Percentiles rank a stretch among this genome's conserved stretches.
These are phyloP conservation scores for Boletus edulis DNA, from an alignment of 768 basidiomycete species.

Conservation along the genomic window DNA sequence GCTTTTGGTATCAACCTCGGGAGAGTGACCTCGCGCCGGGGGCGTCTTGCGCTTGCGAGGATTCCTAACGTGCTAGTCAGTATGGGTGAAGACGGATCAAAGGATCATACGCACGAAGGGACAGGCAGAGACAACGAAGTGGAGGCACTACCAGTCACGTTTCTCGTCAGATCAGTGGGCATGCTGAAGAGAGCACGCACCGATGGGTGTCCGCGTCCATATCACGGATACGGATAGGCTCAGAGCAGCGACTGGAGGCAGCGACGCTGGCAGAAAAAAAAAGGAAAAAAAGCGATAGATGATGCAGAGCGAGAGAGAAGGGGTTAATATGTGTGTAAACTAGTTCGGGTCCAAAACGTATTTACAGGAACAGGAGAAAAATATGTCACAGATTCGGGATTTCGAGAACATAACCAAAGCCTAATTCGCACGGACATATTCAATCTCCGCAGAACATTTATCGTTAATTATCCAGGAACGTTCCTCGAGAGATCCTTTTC, in stretches of 20 bases:
- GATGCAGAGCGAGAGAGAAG: constrained; percentile 19
- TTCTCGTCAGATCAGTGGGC: constrained; percentile 16
- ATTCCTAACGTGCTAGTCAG: constrained; percentile 23
- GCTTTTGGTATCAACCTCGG: constrained; percentile 8
- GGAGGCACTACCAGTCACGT: constrained; percentile 11
- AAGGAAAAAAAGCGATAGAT: constrained; percentile 9
- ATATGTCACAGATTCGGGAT: constrained; percentile 41
- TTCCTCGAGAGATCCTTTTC: constrained; percentile 25
- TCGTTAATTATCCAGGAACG: constrained; percentile 33
- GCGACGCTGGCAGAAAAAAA: constrained; percentile 5
- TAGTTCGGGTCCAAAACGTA: constrained; percentile 37
- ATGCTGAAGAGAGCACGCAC: constrained; percentile 14
- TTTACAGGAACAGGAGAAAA: constrained; percentile 40
- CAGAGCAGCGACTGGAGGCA: constrained; percentile 1
- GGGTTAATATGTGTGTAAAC: constrained; percentile 36
- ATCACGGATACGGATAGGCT: constrained; percentile 8
- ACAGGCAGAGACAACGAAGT: constrained; percentile 7
- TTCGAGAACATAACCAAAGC: constrained; percentile 40
- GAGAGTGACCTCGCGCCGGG: constrained; percentile 22
- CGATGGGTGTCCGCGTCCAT: constrained; percentile 20
- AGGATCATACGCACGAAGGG: constrained; percentile 20
- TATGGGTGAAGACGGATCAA: constrained; percentile 17
- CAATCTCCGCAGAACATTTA: constrained; percentile 32
- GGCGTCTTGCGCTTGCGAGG: constrained; percentile 42
- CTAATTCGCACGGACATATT: constrained; percentile 33